Evolutionary conservation across 805 yeast species (phyloP).

Genomic region (Kregervanrija pseudodelftensis): DNA sequence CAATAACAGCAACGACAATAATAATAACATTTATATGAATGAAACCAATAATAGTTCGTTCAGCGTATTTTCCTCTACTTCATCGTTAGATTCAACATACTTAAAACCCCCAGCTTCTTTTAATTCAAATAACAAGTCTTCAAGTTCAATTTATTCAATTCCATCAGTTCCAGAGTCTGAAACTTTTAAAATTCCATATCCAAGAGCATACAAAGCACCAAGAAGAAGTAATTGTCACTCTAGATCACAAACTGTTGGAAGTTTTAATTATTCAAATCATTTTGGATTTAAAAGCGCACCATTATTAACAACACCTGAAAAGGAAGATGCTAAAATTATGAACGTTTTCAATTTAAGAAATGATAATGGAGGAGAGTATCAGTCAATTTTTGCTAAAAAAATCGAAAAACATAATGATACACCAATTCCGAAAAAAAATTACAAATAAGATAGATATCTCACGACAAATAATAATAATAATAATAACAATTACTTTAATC

Average conservation of each 20-base stretch:
- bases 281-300: constrained; percentile 7
- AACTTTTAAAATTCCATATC: constrained; percentile 9
- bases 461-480: too few species aligned
- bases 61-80: too few species aligned
- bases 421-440: constrained; percentile 20
- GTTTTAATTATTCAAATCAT: constrained; percentile 10
- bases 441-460: neutral
- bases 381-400: constrained; percentile 13
- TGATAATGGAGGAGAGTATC: constrained; percentile 1
- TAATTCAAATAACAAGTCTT: neutral
- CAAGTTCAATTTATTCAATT: constrained; percentile 2
- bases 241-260: constrained; percentile 22
- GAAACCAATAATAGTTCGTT: neutral
- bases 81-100: too few species aligned
- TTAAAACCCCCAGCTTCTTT: too few species aligned
- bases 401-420: constrained; percentile 25
- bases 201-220: constrained; percentile 2
- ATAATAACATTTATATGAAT: constrained; percentile 7
- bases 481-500: too few species aligned
- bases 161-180: neutral
- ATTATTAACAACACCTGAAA: constrained; percentile 8
- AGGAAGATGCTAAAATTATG: constrained; percentile 4
- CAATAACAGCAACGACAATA: neutral
- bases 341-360: constrained; percentile 1
- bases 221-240: constrained; percentile 11